A percentile compares a stretch with the other conserved stretches of the same genome.
Conservation (phyloP, 179 eudicot species). For the Silene vulgaris region DNA sequence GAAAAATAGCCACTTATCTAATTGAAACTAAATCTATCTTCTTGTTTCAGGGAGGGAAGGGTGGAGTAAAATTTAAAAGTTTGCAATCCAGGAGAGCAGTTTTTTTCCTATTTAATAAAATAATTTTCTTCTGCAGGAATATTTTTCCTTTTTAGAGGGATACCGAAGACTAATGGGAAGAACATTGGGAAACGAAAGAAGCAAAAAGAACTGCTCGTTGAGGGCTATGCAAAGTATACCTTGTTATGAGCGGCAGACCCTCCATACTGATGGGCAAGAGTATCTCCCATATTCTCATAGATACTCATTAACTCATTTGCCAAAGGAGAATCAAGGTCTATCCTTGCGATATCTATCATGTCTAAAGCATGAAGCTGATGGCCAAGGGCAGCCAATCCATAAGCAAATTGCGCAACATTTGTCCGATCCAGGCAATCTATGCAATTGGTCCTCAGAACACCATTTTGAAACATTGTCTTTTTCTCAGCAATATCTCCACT, state of each 20-base stretch:
- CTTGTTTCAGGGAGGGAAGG: not conserved
- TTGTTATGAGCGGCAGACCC: conserved; percentile 97
- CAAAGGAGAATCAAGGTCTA: conserved; percentile 67
- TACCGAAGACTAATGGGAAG: not conserved
- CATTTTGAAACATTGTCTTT: conserved; percentile 58
- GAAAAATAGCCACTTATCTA: conserved; percentile 1
- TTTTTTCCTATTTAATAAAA: not conserved
- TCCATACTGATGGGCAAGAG: conserved; percentile 90
- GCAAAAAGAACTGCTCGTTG: conserved; percentile 2
- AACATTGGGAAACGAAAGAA: not conserved
- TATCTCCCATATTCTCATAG: conserved; percentile 94
- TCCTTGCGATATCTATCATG: conserved; percentile 42
- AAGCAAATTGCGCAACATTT: conserved; percentile 96
- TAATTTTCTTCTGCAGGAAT: not conserved
- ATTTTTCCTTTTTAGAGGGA: not conserved
- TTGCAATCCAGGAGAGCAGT: not conserved
- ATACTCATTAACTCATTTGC: conserved; percentile 66
- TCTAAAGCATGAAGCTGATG: conserved; percentile 69
- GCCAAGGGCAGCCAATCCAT: conserved; percentile 84
- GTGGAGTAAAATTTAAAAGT: not conserved
- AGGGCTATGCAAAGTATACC: conserved; percentile 34
- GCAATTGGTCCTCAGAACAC: conserved; percentile 87
- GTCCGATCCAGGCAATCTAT: conserved; percentile 94
- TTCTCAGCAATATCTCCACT: conserved; percentile 34
- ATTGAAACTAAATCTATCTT: not conserved